phyloP scores from a whole-genome alignment of 1,284 basidiomycete species.

The Cryptococcus neoformans region DNA sequence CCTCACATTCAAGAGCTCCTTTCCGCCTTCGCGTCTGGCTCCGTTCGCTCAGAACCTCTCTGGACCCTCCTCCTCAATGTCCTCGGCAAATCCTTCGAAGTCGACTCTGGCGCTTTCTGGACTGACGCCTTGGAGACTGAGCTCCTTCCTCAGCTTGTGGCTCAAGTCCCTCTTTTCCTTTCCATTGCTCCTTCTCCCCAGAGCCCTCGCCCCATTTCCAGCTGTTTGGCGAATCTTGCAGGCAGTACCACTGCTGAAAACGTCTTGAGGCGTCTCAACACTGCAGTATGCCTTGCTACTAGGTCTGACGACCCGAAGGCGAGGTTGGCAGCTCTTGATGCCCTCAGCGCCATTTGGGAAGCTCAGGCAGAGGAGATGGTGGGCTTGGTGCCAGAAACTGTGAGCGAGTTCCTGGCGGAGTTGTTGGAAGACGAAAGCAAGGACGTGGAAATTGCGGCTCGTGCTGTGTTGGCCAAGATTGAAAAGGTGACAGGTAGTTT shows the following conservation, averaged over 20 bases:
- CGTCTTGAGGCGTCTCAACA: constrained; percentile 75
- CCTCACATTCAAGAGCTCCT: constrained; percentile 67
- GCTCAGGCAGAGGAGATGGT: constrained; percentile 60
- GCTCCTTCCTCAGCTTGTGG: constrained; percentile 59
- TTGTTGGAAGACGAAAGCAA: constrained; percentile 53
- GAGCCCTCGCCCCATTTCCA: constrained; percentile 31
- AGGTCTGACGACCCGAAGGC: constrained; percentile 69
- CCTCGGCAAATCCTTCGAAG: constrained; percentile 66
- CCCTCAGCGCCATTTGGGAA: constrained; percentile 70
- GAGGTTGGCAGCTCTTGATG: constrained; percentile 67
- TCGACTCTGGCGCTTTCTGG: constrained; percentile 90
- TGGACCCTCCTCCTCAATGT: constrained; percentile 67
- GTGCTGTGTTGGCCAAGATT: constrained; percentile 49
- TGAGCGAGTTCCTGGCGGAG: constrained; percentile 53
- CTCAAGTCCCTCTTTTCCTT: constrained; percentile 61
- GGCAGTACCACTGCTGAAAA: constrained; percentile 58
- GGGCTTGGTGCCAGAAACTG: constrained; percentile 54
- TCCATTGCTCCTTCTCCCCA: constrained; percentile 3
- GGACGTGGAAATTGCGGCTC: constrained; percentile 48
- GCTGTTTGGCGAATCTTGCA: constrained; percentile 58
- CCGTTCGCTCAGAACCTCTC: constrained; percentile 46
- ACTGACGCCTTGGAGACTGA: constrained; percentile 71
- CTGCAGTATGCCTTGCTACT: constrained; percentile 79
- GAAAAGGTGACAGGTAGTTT: constrained; percentile 50
- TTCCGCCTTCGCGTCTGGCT: constrained; percentile 51